Evolutionary conservation across 371 early-diverging fungal genomes (phyloP).

Genomic region (Phascolomyces articulosus): DNA sequence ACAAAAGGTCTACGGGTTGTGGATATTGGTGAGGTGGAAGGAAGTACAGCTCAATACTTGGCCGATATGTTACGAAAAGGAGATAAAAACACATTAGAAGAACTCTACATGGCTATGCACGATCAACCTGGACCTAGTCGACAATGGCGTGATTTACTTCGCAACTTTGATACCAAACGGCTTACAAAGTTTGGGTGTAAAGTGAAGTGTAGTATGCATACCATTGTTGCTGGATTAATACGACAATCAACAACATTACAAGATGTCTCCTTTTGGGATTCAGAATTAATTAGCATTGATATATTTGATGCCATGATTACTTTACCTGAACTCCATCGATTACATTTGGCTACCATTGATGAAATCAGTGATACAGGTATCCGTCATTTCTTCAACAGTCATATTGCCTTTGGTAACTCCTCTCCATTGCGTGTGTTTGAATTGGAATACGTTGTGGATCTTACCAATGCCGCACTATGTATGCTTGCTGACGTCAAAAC

Average conservation of each 20-base stretch:
- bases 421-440: conserved; percentile 7
- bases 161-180: neutral
- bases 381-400: conserved; percentile 6
- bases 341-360: neutral
- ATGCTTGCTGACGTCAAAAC: conserved; percentile 1
- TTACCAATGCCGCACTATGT: neutral
- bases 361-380: conserved; percentile 5
- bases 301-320: conserved; percentile 6
- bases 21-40: conserved; percentile 3
- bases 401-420: neutral
- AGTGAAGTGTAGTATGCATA: neutral
- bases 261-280: conserved; percentile 3
- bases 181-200: neutral
- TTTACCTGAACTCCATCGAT: neutral
- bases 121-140: neutral
- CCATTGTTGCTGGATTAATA: conserved; percentile 2
- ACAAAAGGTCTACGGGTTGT: neutral
- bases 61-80: conserved; percentile 1
- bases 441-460: conserved; percentile 3
- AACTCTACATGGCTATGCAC: conserved; percentile 3
- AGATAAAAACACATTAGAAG: neutral
- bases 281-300: conserved; percentile 2
- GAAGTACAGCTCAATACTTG: conserved; percentile 1
- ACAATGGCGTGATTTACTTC: neutral
- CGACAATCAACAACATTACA: neutral